A percentile compares a stretch with the other conserved stretches of the same genome.
Evolutionary conservation across 192 early-diverging fungal species (phyloP).

Genomic region (Coemansia sp.): DNA sequence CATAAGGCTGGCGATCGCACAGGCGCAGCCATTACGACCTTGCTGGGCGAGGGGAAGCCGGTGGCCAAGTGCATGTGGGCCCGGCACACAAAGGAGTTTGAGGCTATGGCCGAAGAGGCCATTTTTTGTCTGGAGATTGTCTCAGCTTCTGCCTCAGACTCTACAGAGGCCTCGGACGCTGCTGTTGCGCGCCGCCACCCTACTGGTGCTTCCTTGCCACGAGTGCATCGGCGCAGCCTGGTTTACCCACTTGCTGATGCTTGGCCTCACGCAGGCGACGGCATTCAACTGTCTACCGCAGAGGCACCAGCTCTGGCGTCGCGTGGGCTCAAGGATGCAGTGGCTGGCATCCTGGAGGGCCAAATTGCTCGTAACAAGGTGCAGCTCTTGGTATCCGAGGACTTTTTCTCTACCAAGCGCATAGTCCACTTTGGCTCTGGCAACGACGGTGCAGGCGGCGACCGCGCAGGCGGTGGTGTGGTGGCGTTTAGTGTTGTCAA

Average conservation of each 20-base stretch:
- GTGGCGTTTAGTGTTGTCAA: conserved; percentile 70
- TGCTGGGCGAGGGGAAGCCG: conserved; percentile 32
- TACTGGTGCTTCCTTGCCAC: not conserved
- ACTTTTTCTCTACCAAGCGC: conserved; percentile 65
- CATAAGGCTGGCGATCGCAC: conserved; percentile 49
- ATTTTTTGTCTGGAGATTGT: conserved; percentile 69
- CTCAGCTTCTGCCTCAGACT: not conserved
- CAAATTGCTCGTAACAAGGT: conserved; percentile 14
- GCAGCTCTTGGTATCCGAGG: conserved; percentile 68
- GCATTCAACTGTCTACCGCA: not conserved
- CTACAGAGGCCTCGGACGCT: conserved; percentile 10
- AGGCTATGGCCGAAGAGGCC: conserved; percentile 60
- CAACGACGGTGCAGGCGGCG: conserved; percentile 50
- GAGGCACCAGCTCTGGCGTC: not conserved
- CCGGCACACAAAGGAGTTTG: conserved; percentile 58
- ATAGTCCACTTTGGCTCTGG: conserved; percentile 58
- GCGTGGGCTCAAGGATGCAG: not conserved
- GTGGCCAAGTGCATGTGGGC: conserved; percentile 74
- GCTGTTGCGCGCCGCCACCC: conserved; percentile 4
- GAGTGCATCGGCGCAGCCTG: not conserved
- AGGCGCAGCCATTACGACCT: conserved; percentile 14
- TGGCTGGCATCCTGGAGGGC: conserved; percentile 26
- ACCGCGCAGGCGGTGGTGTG: conserved; percentile 61
- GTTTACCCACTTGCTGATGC: not conserved
- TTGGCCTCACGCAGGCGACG: conserved; percentile 11